Evolutionary conservation across 1,284 basidiomycete genomes (phyloP), one percentile per base, ranked within the genome.

Genomic region (Mycena sp.): DNA sequence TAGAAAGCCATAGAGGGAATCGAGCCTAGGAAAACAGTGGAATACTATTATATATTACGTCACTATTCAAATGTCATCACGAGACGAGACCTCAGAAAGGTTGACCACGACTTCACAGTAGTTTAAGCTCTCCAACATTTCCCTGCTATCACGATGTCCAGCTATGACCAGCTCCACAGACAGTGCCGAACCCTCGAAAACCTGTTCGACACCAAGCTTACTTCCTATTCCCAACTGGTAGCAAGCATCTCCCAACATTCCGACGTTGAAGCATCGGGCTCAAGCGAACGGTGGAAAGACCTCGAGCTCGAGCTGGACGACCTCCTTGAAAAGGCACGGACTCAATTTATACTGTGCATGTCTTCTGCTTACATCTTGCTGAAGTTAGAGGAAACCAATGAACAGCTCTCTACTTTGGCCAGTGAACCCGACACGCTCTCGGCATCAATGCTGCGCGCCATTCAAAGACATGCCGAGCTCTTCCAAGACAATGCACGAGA

Each of bases 171-270:
- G 59, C 79, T 94, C 40, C 91, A 96, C 71, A 83, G 94, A 65
- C 94, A 96, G 78, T 95, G 93, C 75, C 85, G 95, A 70, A 95
- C 94, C 7, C 87, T 98, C 30, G 95, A 98, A 76, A 91, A 93
- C 43, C 86, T 95, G 26, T 92, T 98, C 69, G 94, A 98, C 75
- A 83, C 92, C 35, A 96, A 98, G 76, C 85, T 99, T 21, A 94
- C 94, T 0, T 84, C 92, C 7, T 99, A 98, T 77, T 90, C 93
- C 23, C 91, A 93, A 67, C 83, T 98, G 35, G 94, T 93, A 4
- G 87, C 91, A 3, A 85, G 87, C 26, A 88, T 96, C 65, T 86
- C 90, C 0, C 85, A 83, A 53, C 80, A 79, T 38, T 80, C 81
- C 37, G 81, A 94, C 71, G 68, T 94, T 38, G 91, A 94, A 74